Percentiles rank a stretch among this genome's conserved stretches.
phyloP scores from a whole-genome alignment of 2,329 filamentous ascomycete species.

The Exophiala calicioides region DNA sequence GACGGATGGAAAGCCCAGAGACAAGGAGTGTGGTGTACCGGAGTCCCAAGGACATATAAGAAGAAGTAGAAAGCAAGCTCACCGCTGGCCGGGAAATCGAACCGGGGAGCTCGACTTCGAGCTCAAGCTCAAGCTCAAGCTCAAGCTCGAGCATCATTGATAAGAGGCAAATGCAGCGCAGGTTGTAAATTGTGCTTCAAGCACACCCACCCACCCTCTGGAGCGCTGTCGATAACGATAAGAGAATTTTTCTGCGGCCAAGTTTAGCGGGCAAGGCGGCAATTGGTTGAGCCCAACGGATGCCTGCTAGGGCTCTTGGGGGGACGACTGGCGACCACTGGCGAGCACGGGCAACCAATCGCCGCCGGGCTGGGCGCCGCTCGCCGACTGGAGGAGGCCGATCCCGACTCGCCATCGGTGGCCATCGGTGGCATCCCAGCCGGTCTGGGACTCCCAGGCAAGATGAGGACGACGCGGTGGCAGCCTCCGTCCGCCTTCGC shows the following conservation, averaged over 20 bases:
- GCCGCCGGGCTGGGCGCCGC: not conserved
- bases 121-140: too few species aligned
- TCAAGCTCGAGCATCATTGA: constrained; percentile 6
- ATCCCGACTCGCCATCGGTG: not conserved
- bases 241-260: constrained; percentile 15
- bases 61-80: too few species aligned
- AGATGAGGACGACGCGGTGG: constrained; percentile 1
- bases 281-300: constrained; percentile 2
- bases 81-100: too few species aligned
- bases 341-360: too few species aligned
- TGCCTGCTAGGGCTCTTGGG: not conserved
- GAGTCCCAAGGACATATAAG: constrained; percentile 1
- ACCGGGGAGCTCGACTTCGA: not conserved
- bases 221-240: constrained; percentile 19
- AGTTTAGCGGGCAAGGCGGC: constrained; percentile 1
- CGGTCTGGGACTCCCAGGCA: not conserved
- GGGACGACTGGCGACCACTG: too few species aligned
- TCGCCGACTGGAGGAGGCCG: constrained; percentile 1
- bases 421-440: not conserved
- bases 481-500: not conserved
- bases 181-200: constrained; percentile 3
- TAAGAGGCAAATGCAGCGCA: constrained; percentile 2
- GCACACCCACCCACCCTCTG: too few species aligned
- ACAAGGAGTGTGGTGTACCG: constrained; percentile 4
- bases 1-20: too few species aligned